These are phyloP conservation scores for Lolium perenne DNA, from an alignment of 176 grass and related monocot species.

Conservation along the genomic window DNA sequence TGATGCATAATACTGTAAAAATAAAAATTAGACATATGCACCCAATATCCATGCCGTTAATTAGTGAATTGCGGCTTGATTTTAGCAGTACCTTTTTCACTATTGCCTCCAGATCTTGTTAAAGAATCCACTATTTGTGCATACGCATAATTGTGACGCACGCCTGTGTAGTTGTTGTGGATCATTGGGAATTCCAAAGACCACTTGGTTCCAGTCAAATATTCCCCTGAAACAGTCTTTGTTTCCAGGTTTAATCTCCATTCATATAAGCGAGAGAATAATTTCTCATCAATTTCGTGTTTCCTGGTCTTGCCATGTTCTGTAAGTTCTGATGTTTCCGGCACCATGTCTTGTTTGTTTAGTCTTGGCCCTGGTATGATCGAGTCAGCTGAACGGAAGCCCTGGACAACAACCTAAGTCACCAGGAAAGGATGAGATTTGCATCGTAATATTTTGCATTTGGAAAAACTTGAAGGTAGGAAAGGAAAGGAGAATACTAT, in stretches of 20 bases:
- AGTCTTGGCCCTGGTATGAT: constrained; percentile 56
- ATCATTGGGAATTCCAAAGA: constrained; percentile 59
- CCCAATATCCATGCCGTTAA: neutral
- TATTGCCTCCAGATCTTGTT: constrained; percentile 29
- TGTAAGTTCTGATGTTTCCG: neutral
- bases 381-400: constrained; percentile 46
- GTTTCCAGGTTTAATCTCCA: constrained; percentile 68
- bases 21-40: neutral
- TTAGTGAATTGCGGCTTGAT: neutral
- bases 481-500: neutral
- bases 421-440: neutral
- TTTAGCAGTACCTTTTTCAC: constrained; percentile 44
- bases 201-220: constrained; percentile 47
- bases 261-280: constrained; percentile 41
- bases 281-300: constrained; percentile 8
- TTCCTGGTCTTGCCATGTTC: constrained; percentile 16
- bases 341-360: constrained; percentile 11
- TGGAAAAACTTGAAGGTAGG: neutral
- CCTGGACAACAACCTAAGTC: constrained; percentile 49
- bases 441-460: neutral
- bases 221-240: constrained; percentile 43
- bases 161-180: constrained; percentile 49
- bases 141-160: constrained; percentile 54
- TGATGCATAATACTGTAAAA: constrained; percentile 1
- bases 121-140: constrained; percentile 54